Conservation (phyloP, 2,329 filamentous ascomycete species). For the Pseudocercospora fuligena region DNA sequence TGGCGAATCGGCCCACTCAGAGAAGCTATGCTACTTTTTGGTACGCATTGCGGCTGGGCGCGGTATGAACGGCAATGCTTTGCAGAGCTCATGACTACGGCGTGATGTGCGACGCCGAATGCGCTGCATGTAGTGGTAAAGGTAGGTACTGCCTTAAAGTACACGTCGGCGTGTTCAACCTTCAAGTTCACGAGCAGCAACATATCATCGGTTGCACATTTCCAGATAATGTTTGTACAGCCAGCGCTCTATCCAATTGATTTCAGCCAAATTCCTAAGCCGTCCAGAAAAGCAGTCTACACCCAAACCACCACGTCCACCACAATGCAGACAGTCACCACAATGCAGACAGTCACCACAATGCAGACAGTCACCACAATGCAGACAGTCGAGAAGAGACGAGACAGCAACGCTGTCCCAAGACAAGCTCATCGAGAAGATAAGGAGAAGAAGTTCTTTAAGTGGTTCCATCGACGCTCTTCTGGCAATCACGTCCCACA, state of each 20-base stretch:
- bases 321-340: constrained; percentile 7
- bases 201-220: background rate
- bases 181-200: background rate
- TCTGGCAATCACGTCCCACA: constrained; percentile 25
- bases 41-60: background rate
- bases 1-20: constrained; percentile 7
- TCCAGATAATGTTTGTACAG: constrained; percentile 5
- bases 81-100: constrained; percentile 2
- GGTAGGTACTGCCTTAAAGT: background rate
- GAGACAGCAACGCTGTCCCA: constrained; percentile 3
- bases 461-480: constrained; percentile 18
- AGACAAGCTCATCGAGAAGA: constrained; percentile 1
- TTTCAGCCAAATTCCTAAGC: constrained; percentile 7
- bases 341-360: too few species aligned
- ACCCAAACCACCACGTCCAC: background rate
- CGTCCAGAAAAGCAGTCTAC: constrained; percentile 14
- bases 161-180: background rate
- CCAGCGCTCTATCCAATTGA: constrained; percentile 10
- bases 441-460: constrained; percentile 11
- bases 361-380: too few species aligned
- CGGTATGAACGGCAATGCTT: background rate
- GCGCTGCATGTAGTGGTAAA: background rate
- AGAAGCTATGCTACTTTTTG: constrained; percentile 1
- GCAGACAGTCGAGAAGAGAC: constrained; percentile 6
- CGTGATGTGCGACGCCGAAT: constrained; percentile 14